A percentile compares a stretch with the other conserved stretches of the same genome.
phyloP scores from a whole-genome alignment of 768 basidiomycete species.

The Phallus indusiatus region DNA sequence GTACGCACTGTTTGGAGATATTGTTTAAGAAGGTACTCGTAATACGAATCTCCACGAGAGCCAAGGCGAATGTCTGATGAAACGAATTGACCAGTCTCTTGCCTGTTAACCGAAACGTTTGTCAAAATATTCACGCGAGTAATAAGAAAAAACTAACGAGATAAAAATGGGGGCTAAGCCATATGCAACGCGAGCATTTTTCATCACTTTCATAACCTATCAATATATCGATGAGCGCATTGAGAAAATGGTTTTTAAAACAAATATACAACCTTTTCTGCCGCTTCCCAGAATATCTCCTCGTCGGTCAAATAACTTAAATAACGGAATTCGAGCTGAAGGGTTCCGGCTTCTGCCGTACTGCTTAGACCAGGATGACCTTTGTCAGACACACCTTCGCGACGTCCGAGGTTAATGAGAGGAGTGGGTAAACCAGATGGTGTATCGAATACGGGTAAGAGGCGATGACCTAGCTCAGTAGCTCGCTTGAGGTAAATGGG shows the following conservation, averaged over 20 bases:
- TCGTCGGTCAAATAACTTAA: slow-evolving; percentile 72
- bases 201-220: slow-evolving; percentile 65
- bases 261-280: slow-evolving; percentile 43
- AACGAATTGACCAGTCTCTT: slow-evolving; percentile 42
- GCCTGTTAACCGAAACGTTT: slow-evolving; percentile 24
- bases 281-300: slow-evolving; percentile 71
- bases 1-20: slow-evolving; percentile 66
- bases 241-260: no score
- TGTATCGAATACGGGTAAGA: slow-evolving; percentile 76
- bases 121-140: background rate
- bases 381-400: slow-evolving; percentile 48
- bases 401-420: slow-evolving; percentile 58
- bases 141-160: slow-evolving; percentile 38
- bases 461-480: slow-evolving; percentile 74
- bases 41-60: slow-evolving; percentile 88
- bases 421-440: slow-evolving; percentile 75
- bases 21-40: slow-evolving; percentile 83
- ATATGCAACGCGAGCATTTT: slow-evolving; percentile 47
- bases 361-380: slow-evolving; percentile 58
- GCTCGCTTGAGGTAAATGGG: slow-evolving; percentile 67
- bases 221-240: background rate
- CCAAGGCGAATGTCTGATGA: slow-evolving; percentile 78
- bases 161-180: slow-evolving; percentile 83
- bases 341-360: slow-evolving; percentile 79
- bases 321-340: slow-evolving; percentile 89